Evolutionary conservation across 192 early-diverging fungal species (phyloP), one percentile per base, ranked within the genome.

Genomic region (Coemansia sp.): DNA sequence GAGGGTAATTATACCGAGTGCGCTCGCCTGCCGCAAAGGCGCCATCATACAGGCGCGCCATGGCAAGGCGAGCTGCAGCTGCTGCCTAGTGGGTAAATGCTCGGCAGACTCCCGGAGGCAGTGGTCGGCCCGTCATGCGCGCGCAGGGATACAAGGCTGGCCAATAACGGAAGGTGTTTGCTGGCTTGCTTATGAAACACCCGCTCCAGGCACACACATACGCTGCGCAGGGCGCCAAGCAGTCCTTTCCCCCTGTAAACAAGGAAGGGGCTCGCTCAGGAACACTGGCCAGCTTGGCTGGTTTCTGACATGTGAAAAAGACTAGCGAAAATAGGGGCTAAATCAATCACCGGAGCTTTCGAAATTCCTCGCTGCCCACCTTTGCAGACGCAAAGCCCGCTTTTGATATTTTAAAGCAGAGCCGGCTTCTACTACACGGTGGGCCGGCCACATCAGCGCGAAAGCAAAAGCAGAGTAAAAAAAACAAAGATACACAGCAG

Each of bases 311-410:
- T 50, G 49, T 50, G 49, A 50, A 50, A 50, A 50, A 13, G n/a
- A 55, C 28, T 30, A 18, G 16, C 14, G 18, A 22, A 55, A 35
- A 55, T 25, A 35, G 32, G 54, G 32, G 54, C n/a, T 27, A 52
- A 52, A 52, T 24, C 27, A 52, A 52, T 16, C 50, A 52, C 24
- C 50, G 50, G 50, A 52, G 50, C 24, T 52, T 52, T 52, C 50
- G 50, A 27, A 52, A 52, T 16, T 42, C 39, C 39, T 42, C 39
- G 2, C 2, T 16, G 39, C 14, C 39, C 39, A 42, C 14, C 39
- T 42, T 42, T 42, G 39, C 39, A 42, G 5, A 16, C 14, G 11
- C 39, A 42, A 42, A 42, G 11, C 50, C 50, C 50, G 24, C 50
- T 27, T 52, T 52, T 52, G 20, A 23, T 28, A 28, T 10, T 27